phyloP scores from a whole-genome alignment of 805 yeast species.

The Candida alai region DNA sequence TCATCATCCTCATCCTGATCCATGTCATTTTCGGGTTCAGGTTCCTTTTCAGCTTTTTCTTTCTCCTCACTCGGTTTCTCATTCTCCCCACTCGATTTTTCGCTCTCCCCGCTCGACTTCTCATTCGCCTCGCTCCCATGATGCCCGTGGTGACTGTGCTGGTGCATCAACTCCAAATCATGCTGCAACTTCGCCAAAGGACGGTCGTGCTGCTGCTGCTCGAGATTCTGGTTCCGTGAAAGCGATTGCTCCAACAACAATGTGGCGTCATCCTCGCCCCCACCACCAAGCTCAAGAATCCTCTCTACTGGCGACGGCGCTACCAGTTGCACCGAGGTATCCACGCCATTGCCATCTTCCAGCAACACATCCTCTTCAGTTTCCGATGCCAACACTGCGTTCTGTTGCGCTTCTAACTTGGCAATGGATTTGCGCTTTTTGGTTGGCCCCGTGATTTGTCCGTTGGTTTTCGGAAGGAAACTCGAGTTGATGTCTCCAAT shows the following conservation, averaged over 20 bases:
- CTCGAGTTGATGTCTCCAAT: conserved; percentile 96
- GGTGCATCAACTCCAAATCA: conserved; percentile 53
- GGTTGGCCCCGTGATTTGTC: conserved; percentile 55
- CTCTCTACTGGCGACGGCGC: conserved; percentile 44
- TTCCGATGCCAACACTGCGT: conserved; percentile 8
- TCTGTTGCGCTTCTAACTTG: conserved; percentile 44
- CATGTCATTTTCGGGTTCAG: conserved; percentile 15
- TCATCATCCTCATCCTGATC: conserved; percentile 30
- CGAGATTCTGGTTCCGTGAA: conserved; percentile 66
- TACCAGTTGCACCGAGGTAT: background rate
- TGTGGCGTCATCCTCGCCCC: conserved; percentile 45
- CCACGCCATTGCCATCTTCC: too few relatives aligned
- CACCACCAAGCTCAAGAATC: conserved; percentile 43
- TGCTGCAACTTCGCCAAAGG: conserved; percentile 83
- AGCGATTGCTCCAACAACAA: conserved; percentile 53
- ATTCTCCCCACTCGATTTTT: conserved; percentile 15
- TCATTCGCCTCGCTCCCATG: too few relatives aligned
- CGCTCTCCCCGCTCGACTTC: conserved; percentile 13
- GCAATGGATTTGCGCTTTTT: conserved; percentile 57
- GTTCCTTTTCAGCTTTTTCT: conserved; percentile 12
- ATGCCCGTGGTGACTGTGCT: conserved; percentile 20
- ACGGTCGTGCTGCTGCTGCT: conserved; percentile 75
- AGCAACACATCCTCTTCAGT: conserved; percentile 8
- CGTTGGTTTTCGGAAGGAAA: conserved; percentile 78
- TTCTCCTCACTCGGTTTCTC: conserved; percentile 19